These are phyloP conservation scores for Malassezia furfur DNA, from an alignment of 1,284 basidiomycete genomes.

Conservation along the genomic window DNA sequence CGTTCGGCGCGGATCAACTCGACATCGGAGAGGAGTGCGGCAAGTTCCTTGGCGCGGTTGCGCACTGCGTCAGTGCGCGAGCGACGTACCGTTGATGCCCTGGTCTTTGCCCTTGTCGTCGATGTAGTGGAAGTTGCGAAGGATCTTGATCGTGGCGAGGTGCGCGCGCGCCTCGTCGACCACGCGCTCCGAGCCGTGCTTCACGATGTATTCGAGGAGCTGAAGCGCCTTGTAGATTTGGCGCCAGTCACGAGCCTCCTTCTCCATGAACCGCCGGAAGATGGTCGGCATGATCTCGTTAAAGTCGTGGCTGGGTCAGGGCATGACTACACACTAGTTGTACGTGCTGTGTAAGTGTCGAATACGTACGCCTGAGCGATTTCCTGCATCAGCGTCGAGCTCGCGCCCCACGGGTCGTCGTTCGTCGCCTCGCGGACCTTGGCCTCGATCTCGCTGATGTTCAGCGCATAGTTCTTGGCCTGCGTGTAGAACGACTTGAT, in stretches of 20 bases:
- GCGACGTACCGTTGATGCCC: slow-evolving; percentile 75
- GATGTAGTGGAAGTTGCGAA: slow-evolving; percentile 94
- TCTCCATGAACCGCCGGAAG: slow-evolving; percentile 70
- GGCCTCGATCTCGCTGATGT: slow-evolving; percentile 91
- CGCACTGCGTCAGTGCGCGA: slow-evolving; percentile 55
- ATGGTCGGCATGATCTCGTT: slow-evolving; percentile 99
- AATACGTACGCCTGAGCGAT: slow-evolving; percentile 66
- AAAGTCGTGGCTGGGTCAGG: slow-evolving; percentile 67
- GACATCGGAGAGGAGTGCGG: slow-evolving; percentile 77
- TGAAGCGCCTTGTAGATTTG: slow-evolving; percentile 98
- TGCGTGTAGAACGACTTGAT: slow-evolving; percentile 41
- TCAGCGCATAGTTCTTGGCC: slow-evolving; percentile 59
- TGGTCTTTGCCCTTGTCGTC: slow-evolving; percentile 99
- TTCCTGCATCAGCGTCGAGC: slow-evolving; percentile 95
- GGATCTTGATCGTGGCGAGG: slow-evolving; percentile 90
- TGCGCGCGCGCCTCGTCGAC: slow-evolving; percentile 95
- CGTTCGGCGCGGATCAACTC: slow-evolving; percentile 81
- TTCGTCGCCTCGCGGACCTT: slow-evolving; percentile 96
- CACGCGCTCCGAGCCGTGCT: slow-evolving; percentile 95
- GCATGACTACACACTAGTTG: slow-evolving; percentile 63
- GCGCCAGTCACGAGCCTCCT: slow-evolving; percentile 94
- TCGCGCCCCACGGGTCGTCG: slow-evolving; percentile 97
- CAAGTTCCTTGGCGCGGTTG: slow-evolving; percentile 83
- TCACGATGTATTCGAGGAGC: slow-evolving; percentile 87
- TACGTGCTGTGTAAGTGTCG: slow-evolving; percentile 55